Base-by-base conservation (phyloP, 2,329 filamentous ascomycete species). In the Elsinoe ampelina region DNA sequence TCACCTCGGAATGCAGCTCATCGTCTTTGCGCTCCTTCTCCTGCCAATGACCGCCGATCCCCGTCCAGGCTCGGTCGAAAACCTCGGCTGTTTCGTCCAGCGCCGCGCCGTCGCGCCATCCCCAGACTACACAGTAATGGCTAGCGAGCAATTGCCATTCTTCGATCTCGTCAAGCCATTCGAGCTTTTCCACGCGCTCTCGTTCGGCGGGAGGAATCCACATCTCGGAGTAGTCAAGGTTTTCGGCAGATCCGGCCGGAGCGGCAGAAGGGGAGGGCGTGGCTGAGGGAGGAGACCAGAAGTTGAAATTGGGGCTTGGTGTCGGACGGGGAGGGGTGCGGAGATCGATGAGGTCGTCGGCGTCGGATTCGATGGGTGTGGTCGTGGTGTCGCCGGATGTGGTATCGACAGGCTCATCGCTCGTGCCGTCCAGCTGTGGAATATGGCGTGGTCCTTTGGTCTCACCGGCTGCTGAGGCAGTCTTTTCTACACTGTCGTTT, bases 111-210 rank as follows among this genome's bases (percentile, higher is more conserved):
- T 57, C 39, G 63, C 81, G 84, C 81, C 87, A 95, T 1, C 85
- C 93, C 92, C 92, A 97, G 3, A 83, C 84, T 42, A 98, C 80
- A 61, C 91, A 84, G 66, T 98, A 98, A 75, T 98, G 93, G 61
- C 80, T 82, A 0, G 90, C 88, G 63, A 98, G 72, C 63, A 98
- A 71, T 65, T 85, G 79, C 86, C 93, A 95, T 73, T 98, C 93
- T 71, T 98, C 93, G 20, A 96, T 80, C 72, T 98, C 93, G 72
- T 98, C 93, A 60, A 98, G 71, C 65, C 93, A 90, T 70, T 98
- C 91, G 22, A 96, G 69, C 10, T 74, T 71, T 61, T 91, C 85
- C 1, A 97, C 82, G 48, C 91, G 77, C 65, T 87, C 84, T 71
- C 89, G 91, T 71, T 97, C 92, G 1, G 75, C 74, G 0, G 76